Evolutionary conservation across 768 basidiomycete genomes (phyloP), one percentile per base, ranked within the genome.

Genomic region (Lepiota brunneoincarnata): DNA sequence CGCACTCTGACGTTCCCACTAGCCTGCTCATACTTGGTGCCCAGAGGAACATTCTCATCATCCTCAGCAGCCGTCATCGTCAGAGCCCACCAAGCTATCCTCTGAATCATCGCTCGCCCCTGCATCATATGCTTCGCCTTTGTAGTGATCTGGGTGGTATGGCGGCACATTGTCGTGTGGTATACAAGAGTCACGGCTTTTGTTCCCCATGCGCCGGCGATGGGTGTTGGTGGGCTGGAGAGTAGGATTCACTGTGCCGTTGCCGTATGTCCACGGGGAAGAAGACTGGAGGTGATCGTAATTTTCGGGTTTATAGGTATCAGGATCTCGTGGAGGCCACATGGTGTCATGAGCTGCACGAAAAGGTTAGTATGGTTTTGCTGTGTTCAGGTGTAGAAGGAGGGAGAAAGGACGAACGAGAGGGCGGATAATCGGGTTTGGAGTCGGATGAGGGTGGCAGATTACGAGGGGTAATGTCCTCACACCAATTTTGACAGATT

Each of bases 261-360:
- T 87, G 58, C 87, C 84, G 63, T 91, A 96, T 12, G 92, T 92
- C 87, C 93, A 97, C 4, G 94, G 92, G 4, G 82, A 84, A 20
- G 75, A 67, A 1, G 83, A 79, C 31, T 85, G 77, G 31, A 65
- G 67, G 59, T 83, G 77, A 54, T 74, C 69, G 20, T 67, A 64
- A 18, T 71, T 65, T 26, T 72, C 67, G 18, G 68, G 64, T 44
- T 63, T 58, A 56, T 72, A 72, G 31, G 61, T 58, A n/a, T 65
- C 61, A 44, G 86, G 85, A 65, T 93, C 90, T 35, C 74, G 73
- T 4, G 91, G 91, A 17, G 93, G 93, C 91, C 93, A 94, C 6
- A 59, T 53, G 56, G 59, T 57, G 31, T 50, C 42, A 36, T 51
- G 58, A 42, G 67, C 73, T 75, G 52, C 4, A 38, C 57, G 40